Evolutionary conservation across 352 stramenopile species (phyloP).

Genomic region (Phytophthora brassicae): DNA sequence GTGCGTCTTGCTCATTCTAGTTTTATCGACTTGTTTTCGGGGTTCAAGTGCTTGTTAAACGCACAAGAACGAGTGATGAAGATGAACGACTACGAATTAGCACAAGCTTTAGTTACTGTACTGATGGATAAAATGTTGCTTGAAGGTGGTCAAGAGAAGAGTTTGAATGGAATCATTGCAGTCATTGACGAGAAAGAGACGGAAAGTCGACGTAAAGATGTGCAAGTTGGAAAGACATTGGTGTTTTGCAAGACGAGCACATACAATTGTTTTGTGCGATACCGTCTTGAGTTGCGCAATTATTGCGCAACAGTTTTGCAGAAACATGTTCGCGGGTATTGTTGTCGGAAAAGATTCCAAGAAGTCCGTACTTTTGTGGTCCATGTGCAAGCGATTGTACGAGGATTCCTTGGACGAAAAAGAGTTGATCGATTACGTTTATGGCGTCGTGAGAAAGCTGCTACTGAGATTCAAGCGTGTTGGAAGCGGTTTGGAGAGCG

Average conservation of each 20-base stretch:
- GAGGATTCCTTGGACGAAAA: constrained; percentile 44
- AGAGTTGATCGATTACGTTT: constrained; percentile 34
- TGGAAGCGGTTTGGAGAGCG: constrained; percentile 32
- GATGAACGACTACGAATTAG: constrained; percentile 38
- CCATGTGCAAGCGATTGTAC: constrained; percentile 46
- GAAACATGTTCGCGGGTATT: constrained; percentile 49
- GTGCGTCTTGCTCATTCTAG: constrained; percentile 92
- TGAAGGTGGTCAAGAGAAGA: constrained; percentile 30
- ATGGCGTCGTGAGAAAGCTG: constrained; percentile 34
- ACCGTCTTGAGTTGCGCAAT: constrained; percentile 43
- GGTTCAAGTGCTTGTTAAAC: constrained; percentile 49
- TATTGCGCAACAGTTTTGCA: constrained; percentile 45
- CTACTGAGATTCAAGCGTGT: constrained; percentile 32
- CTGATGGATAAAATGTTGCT: constrained; percentile 41
- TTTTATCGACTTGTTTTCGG: constrained; percentile 86
- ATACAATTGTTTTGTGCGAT: constrained; percentile 57
- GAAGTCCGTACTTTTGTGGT: constrained; percentile 36
- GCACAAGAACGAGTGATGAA: constrained; percentile 15
- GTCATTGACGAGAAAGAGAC: constrained; percentile 28
- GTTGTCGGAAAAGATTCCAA: constrained; percentile 37
- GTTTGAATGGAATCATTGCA: constrained; percentile 9
- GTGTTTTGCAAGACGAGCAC: constrained; percentile 66
- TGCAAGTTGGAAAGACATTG: constrained; percentile 62
- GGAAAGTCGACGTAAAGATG: constrained; percentile 34
- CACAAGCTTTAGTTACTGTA: constrained; percentile 29